phyloP scores from a whole-genome alignment of 2,329 filamentous ascomycete genomes.

The Aspergillus versicolor region DNA sequence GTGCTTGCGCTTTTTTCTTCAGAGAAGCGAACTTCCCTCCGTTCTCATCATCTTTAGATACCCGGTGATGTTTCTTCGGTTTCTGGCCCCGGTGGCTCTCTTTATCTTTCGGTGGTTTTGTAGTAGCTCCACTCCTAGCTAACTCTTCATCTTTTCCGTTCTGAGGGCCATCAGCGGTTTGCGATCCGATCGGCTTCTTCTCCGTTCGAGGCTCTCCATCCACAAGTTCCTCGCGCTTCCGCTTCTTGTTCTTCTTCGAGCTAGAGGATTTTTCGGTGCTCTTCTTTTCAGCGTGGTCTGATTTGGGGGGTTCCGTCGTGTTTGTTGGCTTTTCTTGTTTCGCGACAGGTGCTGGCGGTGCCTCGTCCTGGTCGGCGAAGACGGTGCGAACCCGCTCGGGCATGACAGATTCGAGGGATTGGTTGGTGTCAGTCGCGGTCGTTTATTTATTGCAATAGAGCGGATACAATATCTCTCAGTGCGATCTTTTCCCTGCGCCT shows the following conservation, averaged over 20 bases:
- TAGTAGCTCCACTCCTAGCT: neutral
- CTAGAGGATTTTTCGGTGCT: slow-evolving; percentile 7
- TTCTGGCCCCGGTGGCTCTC: slow-evolving; percentile 13
- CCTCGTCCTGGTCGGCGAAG: slow-evolving; percentile 37
- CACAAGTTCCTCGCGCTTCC: slow-evolving; percentile 4
- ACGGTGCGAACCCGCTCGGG: slow-evolving; percentile 42
- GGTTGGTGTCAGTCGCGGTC: neutral
- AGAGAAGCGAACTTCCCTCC: slow-evolving; percentile 31
- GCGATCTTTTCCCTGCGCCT: neutral
- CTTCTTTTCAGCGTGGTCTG: slow-evolving; percentile 13
- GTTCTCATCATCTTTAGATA: slow-evolving; percentile 3
- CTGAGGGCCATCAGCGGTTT: neutral
- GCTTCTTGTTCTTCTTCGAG: slow-evolving; percentile 18
- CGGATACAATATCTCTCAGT: neutral
- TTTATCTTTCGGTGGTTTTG: slow-evolving; percentile 1
- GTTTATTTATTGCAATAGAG: neutral
- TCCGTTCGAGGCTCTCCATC: neutral
- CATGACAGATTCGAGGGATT: slow-evolving; percentile 30
- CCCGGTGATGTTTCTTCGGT: slow-evolving; percentile 6
- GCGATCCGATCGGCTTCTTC: neutral
- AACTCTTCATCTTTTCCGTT: neutral
- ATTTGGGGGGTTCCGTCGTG: neutral
- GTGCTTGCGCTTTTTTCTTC: slow-evolving; percentile 47
- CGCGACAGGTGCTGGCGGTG: slow-evolving; percentile 17
- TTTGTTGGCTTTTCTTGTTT: slow-evolving; percentile 8